Percentiles rank a stretch among this genome's conserved stretches.
phyloP scores from a whole-genome alignment of 306 rosid genomes.

The Citrullus amarus region DNA sequence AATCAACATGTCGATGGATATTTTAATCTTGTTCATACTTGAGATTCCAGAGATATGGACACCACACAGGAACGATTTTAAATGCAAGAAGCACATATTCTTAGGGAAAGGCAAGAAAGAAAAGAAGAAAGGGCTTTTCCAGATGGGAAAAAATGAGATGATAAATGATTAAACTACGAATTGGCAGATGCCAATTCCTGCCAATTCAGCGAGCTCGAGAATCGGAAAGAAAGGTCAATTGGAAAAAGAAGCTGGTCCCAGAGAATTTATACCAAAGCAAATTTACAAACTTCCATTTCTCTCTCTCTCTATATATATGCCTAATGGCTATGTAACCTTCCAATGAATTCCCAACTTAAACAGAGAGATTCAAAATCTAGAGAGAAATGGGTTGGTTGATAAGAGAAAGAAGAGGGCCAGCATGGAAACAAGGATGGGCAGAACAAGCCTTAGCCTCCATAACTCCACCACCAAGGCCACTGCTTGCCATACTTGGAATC shows the following conservation, averaged over 20 bases:
- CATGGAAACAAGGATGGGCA: slow-evolving; percentile 45
- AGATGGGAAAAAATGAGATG: neutral
- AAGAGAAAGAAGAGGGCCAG: slow-evolving; percentile 41
- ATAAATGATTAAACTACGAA: neutral
- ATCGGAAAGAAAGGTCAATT: slow-evolving; percentile 14
- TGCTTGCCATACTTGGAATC: slow-evolving; percentile 33
- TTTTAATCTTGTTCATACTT: no score
- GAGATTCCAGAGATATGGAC: no score
- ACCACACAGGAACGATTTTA: no score
- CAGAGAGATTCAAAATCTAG: neutral
- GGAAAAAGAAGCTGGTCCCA: slow-evolving; percentile 13
- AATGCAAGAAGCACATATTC: slow-evolving; percentile 2
- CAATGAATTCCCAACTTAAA: neutral
- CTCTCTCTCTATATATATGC: neutral
- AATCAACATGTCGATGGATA: no score
- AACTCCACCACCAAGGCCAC: slow-evolving; percentile 43
- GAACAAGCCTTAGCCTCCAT: slow-evolving; percentile 31
- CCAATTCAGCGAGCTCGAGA: slow-evolving; percentile 12
- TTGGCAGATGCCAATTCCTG: slow-evolving; percentile 3
- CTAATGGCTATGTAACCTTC: neutral
- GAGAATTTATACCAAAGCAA: slow-evolving; percentile 25
- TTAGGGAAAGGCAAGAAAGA: neutral
- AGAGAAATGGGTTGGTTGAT: slow-evolving; percentile 43
- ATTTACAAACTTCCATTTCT: neutral
- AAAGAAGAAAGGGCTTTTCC: neutral